These are phyloP conservation scores for Dimocarpus longan DNA, from an alignment of 345 rosid species.

Conservation along the genomic window DNA sequence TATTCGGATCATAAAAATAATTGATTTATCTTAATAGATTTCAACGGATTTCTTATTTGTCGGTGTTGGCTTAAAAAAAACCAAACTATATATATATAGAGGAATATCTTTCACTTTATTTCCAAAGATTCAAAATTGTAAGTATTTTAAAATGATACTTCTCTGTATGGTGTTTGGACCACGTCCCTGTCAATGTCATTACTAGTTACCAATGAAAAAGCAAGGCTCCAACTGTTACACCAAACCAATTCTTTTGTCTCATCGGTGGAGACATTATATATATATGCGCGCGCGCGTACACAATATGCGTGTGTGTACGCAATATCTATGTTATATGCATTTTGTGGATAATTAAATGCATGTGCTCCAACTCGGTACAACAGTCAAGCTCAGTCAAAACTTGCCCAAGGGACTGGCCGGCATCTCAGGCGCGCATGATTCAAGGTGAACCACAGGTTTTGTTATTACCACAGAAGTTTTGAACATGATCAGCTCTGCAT, in stretches of 20 bases:
- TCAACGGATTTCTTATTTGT: too few species aligned
- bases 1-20: too few species aligned
- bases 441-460: background rate
- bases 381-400: too few species aligned
- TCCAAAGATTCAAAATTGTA: too few species aligned
- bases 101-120: too few species aligned
- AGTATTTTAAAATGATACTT: background rate
- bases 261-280: conserved; percentile 10
- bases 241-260: conserved; percentile 14
- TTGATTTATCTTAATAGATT: too few species aligned
- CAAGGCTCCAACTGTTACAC: background rate
- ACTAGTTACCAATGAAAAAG: background rate
- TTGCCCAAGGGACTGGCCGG: background rate
- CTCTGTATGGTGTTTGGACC: background rate
- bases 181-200: background rate
- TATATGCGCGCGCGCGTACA: too few species aligned
- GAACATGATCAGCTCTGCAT: background rate
- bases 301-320: too few species aligned
- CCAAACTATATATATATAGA: too few species aligned
- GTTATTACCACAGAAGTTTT: background rate
- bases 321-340: background rate
- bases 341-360: conserved; percentile 3
- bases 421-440: background rate
- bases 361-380: background rate
- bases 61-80: too few species aligned